Percentiles rank a stretch among this genome's conserved stretches.
Evolutionary conservation across 148 eudicot species (phyloP).

Genomic region (Camellia granthamiana): DNA sequence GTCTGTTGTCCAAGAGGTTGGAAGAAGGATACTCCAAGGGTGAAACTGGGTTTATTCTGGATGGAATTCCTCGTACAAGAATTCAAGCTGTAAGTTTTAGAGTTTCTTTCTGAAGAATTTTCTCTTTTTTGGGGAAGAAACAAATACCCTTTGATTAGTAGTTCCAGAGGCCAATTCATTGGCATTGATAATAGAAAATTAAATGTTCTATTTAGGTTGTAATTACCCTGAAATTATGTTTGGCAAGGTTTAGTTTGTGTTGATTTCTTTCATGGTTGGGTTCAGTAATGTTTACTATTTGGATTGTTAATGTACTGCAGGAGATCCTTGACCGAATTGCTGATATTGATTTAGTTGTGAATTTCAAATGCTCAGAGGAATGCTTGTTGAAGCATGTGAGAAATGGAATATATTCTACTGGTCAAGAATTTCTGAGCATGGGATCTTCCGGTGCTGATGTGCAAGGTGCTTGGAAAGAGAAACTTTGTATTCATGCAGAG

Average conservation of each 20-base stretch:
- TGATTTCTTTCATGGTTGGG: too few relatives aligned
- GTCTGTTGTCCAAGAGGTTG: slow-evolving; percentile 71
- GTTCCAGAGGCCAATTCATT: too few relatives aligned
- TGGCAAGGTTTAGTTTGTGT: too few relatives aligned
- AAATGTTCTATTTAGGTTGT: too few relatives aligned
- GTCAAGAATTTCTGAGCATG: slow-evolving; percentile 32
- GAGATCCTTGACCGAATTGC: slow-evolving; percentile 83
- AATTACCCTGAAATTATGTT: too few relatives aligned
- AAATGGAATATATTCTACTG: slow-evolving; percentile 29
- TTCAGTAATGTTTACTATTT: not conserved
- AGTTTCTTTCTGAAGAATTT: not conserved
- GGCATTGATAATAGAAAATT: too few relatives aligned
- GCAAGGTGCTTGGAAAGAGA: slow-evolving; percentile 44
- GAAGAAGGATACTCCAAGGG: slow-evolving; percentile 75
- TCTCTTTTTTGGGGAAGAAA: not conserved
- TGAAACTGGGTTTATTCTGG: slow-evolving; percentile 87
- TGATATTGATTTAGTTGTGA: slow-evolving; percentile 77
- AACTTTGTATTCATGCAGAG: slow-evolving; percentile 54
- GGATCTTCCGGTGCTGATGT: slow-evolving; percentile 26
- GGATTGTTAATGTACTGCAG: slow-evolving; percentile 34
- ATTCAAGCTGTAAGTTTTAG: slow-evolving; percentile 83
- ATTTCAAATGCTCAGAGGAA: slow-evolving; percentile 62
- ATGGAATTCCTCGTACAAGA: slow-evolving; percentile 80
- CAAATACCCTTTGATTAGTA: not conserved
- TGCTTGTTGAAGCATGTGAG: slow-evolving; percentile 30